These are phyloP conservation scores for Fusarium sp. DNA, from an alignment of 2,329 filamentous ascomycete genomes.

Conservation along the genomic window DNA sequence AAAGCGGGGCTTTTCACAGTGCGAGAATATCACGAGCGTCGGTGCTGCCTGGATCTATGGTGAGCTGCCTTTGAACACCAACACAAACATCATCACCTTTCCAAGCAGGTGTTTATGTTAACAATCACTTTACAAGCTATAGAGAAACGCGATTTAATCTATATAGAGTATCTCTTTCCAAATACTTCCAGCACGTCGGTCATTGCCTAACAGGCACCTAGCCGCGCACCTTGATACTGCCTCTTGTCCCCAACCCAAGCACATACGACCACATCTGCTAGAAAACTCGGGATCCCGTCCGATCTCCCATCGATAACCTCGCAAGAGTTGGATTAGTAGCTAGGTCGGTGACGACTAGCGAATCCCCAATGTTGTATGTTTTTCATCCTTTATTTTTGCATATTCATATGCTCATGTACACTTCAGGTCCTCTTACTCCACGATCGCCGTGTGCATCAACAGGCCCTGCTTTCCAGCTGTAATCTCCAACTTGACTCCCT, in stretches of 20 bases:
- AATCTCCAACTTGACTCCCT: conserved; percentile 38
- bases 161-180: not conserved
- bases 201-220: not conserved
- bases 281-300: conserved; percentile 18
- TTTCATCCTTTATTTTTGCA: not conserved
- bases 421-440: conserved; percentile 14
- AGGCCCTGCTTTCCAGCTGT: conserved; percentile 30
- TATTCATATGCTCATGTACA: not conserved
- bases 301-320: conserved; percentile 19
- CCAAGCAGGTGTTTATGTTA: not conserved
- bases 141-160: not conserved
- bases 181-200: no score
- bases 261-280: conserved; percentile 21
- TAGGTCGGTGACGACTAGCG: conserved; percentile 19
- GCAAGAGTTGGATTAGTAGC: conserved; percentile 21
- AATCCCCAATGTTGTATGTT: conserved; percentile 19
- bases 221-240: not conserved
- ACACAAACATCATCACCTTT: not conserved
- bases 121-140: not conserved
- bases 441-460: conserved; percentile 38
- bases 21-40: not conserved
- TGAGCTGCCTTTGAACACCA: not conserved
- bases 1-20: not conserved
- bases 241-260: conserved; percentile 9
- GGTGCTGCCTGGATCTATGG: not conserved